Evolutionary conservation across 768 basidiomycete species (phyloP).

Genomic region (Paxillus involutus): DNA sequence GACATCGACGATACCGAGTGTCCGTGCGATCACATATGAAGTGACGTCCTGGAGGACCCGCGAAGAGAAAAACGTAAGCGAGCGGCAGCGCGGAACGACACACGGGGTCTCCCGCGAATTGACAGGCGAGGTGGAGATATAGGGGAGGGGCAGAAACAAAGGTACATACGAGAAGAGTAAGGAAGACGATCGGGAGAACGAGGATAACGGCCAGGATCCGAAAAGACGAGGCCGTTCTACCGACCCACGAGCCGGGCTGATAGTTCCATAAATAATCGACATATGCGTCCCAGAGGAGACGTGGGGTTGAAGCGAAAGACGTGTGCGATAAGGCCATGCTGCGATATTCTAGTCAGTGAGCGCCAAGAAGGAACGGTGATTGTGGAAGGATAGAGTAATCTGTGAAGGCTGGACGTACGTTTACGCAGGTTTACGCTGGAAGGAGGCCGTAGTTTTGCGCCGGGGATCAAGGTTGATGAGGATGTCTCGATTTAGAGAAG

Average conservation of each 20-base stretch:
- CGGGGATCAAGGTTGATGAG: background rate
- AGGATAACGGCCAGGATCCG: slow-evolving; percentile 61
- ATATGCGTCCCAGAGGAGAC: slow-evolving; percentile 58
- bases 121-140: slow-evolving; percentile 15
- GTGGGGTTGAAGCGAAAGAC: slow-evolving; percentile 34
- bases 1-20: slow-evolving; percentile 74
- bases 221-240: slow-evolving; percentile 57
- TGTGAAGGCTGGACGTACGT: background rate
- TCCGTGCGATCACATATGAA: slow-evolving; percentile 81
- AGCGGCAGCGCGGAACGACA: background rate
- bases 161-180: slow-evolving; percentile 64
- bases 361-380: background rate
- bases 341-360: background rate
- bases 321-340: slow-evolving; percentile 10
- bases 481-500: background rate
- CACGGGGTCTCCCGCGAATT: background rate
- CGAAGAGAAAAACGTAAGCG: background rate
- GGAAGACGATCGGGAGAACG: slow-evolving; percentile 49
- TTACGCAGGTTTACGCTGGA: slow-evolving; percentile 17
- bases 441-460: slow-evolving; percentile 1
- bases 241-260: slow-evolving; percentile 64
- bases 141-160: slow-evolving; percentile 4
- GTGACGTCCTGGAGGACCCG: slow-evolving; percentile 59
- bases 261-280: slow-evolving; percentile 65
- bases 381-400: slow-evolving; percentile 7